phyloP scores from a whole-genome alignment of 2,329 filamentous ascomycete genomes.

The Thermomyces lanuginosus region DNA sequence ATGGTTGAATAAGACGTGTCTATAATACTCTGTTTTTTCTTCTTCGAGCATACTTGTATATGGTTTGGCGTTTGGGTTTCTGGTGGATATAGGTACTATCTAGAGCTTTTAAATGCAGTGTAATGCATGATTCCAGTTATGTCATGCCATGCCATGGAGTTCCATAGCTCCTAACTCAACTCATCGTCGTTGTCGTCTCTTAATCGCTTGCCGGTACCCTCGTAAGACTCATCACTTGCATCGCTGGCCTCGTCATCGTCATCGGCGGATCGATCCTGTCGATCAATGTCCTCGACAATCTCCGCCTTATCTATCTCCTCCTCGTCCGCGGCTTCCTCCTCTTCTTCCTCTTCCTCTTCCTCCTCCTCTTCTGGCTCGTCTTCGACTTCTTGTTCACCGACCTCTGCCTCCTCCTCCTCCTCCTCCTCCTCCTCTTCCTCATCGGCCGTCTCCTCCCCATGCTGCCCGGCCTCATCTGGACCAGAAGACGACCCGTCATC shows the following conservation, averaged over 20 bases:
- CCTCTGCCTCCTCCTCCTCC: constrained; percentile 9
- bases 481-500: too few species aligned
- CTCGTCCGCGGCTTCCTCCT: constrained; percentile 4
- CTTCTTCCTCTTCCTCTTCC: constrained; percentile 6
- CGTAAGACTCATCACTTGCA: too few species aligned
- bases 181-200: too few species aligned
- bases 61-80: too few species aligned
- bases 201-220: too few species aligned
- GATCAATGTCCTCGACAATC: constrained; percentile 10
- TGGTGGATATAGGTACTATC: too few species aligned
- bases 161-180: too few species aligned
- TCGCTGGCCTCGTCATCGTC: too few species aligned
- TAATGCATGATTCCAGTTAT: too few species aligned
- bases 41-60: constrained; percentile 12
- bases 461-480: constrained; percentile 1
- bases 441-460: constrained; percentile 9
- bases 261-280: too few species aligned
- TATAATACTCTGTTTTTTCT: constrained; percentile 10
- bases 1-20: constrained; percentile 23
- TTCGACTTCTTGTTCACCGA: constrained; percentile 11
- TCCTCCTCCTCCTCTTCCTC: constrained; percentile 14
- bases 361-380: constrained; percentile 5
- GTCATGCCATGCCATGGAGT: too few species aligned
- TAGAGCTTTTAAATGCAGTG: too few species aligned
- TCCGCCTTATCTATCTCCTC: constrained; percentile 12